These are phyloP conservation scores for Ophiostoma australiae DNA, from an alignment of 2,329 filamentous ascomycete species.

Conservation along the genomic window DNA sequence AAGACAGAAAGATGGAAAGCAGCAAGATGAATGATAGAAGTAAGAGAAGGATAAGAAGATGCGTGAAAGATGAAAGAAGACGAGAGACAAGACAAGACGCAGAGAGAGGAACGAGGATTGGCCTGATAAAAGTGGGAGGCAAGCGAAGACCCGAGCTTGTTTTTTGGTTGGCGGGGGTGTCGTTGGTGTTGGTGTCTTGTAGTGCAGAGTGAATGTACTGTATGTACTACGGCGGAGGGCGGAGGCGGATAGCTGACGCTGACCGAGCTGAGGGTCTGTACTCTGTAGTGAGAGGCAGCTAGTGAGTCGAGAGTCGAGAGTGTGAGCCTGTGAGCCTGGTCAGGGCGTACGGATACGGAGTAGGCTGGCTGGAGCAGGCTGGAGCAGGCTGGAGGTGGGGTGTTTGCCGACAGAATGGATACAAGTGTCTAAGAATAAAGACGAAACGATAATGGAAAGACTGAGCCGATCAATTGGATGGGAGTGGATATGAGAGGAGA, in stretches of 20 bases:
- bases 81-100: not conserved
- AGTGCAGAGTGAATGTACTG: not conserved
- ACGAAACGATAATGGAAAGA: slow-evolving; percentile 14
- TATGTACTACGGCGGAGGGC: not conserved
- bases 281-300: not conserved
- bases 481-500: not conserved
- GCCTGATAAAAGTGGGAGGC: slow-evolving; percentile 7
- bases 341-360: slow-evolving; percentile 11
- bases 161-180: slow-evolving; percentile 12
- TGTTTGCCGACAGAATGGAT: slow-evolving; percentile 13
- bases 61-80: not conserved
- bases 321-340: not conserved
- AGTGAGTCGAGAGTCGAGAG: not conserved
- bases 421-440: slow-evolving; percentile 17
- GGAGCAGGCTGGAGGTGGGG: slow-evolving; percentile 14
- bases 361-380: slow-evolving; percentile 7
- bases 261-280: not conserved
- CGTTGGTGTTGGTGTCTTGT: not conserved
- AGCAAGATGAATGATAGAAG: slow-evolving; percentile 3
- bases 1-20: not conserved
- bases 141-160: slow-evolving; percentile 9
- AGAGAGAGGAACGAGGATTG: not conserved
- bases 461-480: slow-evolving; percentile 14
- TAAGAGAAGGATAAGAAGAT: slow-evolving; percentile 6
- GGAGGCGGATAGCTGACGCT: slow-evolving; percentile 3